Evolutionary conservation across 805 yeast genomes (phyloP), one percentile per base, ranked within the genome.

Genomic region (Kluyveromyces siamensis): DNA sequence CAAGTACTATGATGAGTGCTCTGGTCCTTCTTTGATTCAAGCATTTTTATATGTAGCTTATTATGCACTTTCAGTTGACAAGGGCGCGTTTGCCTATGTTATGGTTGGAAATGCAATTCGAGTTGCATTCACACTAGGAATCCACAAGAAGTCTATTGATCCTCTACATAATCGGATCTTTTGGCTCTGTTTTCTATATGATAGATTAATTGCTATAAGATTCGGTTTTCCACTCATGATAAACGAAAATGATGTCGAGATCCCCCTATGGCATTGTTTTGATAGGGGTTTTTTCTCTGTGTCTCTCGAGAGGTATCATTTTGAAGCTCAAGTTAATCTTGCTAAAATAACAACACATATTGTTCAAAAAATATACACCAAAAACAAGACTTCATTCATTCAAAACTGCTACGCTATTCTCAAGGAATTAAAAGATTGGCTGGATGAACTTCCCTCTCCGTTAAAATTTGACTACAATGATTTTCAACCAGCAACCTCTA

Each of bases 151-250:
- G n/a, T 45, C 50, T 30, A n/a, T 40, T 2, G 42, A 45, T 9
- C 37, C 45, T 17, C 44, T 30, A 14, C 45, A 54, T 19, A 54
- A 54, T 33, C 50, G 59, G 25, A 46, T 52, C 2, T 55, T 55
- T 40, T 55, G 59, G 59, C 50, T 55, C 4, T 55, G 59, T 45
- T 55, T 50, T 40, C 47, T 55, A 6, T 54, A 55, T 39, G 59
- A 55, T 36, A 48, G 59, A 19, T 41, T 55, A 17, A 48, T 55
- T 9, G 51, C 59, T 10, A 53, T 54, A 9, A 44, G 59, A 40
- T 52, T 54, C 44, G 59, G 59, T 10, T 49, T 50, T 30, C 59
- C 59, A 5, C 44, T 55, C 35, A 45, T 49, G 46, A 49, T 55
- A 13, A 52, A 54, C 16, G 59, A 55, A 44, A 21, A 39, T 17